Conservation (phyloP, 352 stramenopile genomes). For the Pythium guiyangense region DNA sequence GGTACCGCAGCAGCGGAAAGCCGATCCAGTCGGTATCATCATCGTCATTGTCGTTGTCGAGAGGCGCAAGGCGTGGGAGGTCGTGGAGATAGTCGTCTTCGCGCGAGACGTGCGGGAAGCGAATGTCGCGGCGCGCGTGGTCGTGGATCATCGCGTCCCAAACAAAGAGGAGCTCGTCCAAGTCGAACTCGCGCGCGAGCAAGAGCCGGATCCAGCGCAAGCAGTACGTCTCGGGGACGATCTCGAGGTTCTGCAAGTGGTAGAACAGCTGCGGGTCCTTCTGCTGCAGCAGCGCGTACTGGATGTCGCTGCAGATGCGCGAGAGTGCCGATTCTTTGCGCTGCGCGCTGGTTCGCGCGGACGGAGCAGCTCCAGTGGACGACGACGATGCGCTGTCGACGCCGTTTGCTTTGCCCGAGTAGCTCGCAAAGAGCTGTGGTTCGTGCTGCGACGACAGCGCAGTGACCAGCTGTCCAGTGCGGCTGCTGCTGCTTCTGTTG, state of each 20-base stretch:
- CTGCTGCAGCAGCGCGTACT: conserved; percentile 73
- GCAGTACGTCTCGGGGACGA: conserved; percentile 79
- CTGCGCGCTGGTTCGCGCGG: not conserved
- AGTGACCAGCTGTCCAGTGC: no score
- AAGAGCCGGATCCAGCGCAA: conserved; percentile 76
- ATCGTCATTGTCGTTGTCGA: conserved; percentile 3
- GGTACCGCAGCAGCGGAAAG: conserved; percentile 63
- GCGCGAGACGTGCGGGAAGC: conserved; percentile 32
- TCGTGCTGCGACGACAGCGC: conserved; percentile 15
- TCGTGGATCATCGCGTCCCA: conserved; percentile 75
- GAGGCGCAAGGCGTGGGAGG: conserved; percentile 25
- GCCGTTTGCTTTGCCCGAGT: conserved; percentile 16
- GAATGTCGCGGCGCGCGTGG: conserved; percentile 19
- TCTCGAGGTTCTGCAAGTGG: conserved; percentile 75
- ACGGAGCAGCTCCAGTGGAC: no score
- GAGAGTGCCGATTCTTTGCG: conserved; percentile 43
- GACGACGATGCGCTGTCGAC: conserved; percentile 6
- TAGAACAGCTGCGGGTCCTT: conserved; percentile 81
- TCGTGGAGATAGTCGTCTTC: conserved; percentile 31
- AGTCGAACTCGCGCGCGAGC: conserved; percentile 68
- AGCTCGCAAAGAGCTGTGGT: conserved; percentile 23
- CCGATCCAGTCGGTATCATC: conserved; percentile 32
- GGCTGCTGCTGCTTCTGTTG: not conserved
- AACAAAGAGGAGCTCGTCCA: conserved; percentile 53
- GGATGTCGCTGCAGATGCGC: conserved; percentile 60